Evolutionary conservation across 2,329 filamentous ascomycete species (phyloP).

Genomic region (Hypoxylon rubiginosum): DNA sequence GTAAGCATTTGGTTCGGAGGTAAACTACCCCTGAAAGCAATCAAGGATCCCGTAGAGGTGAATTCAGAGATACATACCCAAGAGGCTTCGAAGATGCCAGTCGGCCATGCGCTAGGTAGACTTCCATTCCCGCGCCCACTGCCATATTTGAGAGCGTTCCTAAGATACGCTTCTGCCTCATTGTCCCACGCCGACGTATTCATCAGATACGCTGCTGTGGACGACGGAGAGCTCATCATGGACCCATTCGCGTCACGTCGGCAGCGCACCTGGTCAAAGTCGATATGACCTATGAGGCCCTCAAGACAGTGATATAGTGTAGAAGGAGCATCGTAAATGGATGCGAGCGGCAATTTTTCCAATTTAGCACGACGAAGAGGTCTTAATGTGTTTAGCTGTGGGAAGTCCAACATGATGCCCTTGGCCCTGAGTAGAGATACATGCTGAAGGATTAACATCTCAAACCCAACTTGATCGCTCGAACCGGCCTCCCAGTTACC

Average conservation of each 20-base stretch:
- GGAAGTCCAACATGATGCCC: too few species aligned
- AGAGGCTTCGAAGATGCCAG: constrained; percentile 11
- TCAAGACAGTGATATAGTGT: too few species aligned
- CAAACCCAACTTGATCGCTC: constrained; percentile 27
- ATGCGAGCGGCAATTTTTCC: too few species aligned
- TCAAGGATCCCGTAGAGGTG: not conserved
- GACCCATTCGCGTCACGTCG: too few species aligned
- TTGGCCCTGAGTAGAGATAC: too few species aligned
- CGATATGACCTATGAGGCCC: too few species aligned
- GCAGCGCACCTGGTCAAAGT: too few species aligned
- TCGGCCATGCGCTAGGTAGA: constrained; percentile 28
- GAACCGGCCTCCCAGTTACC: constrained; percentile 44
- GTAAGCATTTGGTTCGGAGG: too few species aligned
- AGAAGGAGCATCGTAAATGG: too few species aligned
- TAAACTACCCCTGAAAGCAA: not conserved
- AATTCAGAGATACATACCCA: constrained; percentile 23
- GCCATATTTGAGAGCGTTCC: not conserved
- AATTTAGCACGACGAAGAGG: too few species aligned
- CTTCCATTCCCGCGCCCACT: constrained; percentile 3
- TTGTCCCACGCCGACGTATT: constrained; percentile 11
- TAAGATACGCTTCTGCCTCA: constrained; percentile 13
- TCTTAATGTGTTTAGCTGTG: too few species aligned
- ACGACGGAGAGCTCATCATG: constrained; percentile 24
- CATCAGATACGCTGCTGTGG: constrained; percentile 17
- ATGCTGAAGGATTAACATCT: constrained; percentile 10